A percentile compares a stretch with the other conserved stretches of the same genome.
Conservation (phyloP, 2,329 filamentous ascomycete species). For the Teratosphaeriaceae sp. region DNA sequence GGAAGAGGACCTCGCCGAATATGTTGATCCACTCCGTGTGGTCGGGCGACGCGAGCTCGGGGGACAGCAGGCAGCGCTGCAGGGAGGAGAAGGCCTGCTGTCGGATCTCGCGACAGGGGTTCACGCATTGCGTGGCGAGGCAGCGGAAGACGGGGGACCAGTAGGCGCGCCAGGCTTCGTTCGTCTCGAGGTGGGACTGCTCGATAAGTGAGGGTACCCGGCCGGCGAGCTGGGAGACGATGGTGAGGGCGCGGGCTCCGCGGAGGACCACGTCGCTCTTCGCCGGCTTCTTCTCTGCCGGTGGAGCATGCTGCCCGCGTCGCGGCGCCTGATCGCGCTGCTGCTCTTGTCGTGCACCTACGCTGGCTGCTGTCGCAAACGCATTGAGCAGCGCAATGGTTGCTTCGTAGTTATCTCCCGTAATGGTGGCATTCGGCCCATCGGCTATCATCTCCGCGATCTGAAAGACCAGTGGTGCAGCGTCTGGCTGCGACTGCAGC, state of each 20-base stretch:
- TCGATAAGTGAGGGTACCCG: slow-evolving; percentile 82
- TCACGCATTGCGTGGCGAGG: slow-evolving; percentile 83
- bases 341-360: slow-evolving; percentile 65
- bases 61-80: slow-evolving; percentile 78
- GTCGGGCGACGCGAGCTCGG: slow-evolving; percentile 73
- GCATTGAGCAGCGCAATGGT: slow-evolving; percentile 78
- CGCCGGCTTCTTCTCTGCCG: slow-evolving; percentile 34
- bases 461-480: slow-evolving; percentile 72
- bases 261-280: slow-evolving; percentile 68
- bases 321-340: slow-evolving; percentile 30
- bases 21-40: slow-evolving; percentile 87
- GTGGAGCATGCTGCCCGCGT: slow-evolving; percentile 17
- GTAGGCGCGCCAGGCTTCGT: slow-evolving; percentile 85
- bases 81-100: slow-evolving; percentile 81
- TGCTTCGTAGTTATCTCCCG: slow-evolving; percentile 91
- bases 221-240: slow-evolving; percentile 74
- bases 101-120: slow-evolving; percentile 87
- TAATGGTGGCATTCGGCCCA: slow-evolving; percentile 70
- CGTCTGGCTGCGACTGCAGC: slow-evolving; percentile 59
- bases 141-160: slow-evolving; percentile 94
- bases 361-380: slow-evolving; percentile 76
- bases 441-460: slow-evolving; percentile 77
- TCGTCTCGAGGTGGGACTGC: slow-evolving; percentile 76
- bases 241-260: slow-evolving; percentile 71
- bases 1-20: slow-evolving; percentile 89